Evolutionary conservation across 225 moss, liverwort and hornwort genomes (phyloP), one percentile per base, ranked within the genome.

Genomic region (Marchantia paleacea): DNA sequence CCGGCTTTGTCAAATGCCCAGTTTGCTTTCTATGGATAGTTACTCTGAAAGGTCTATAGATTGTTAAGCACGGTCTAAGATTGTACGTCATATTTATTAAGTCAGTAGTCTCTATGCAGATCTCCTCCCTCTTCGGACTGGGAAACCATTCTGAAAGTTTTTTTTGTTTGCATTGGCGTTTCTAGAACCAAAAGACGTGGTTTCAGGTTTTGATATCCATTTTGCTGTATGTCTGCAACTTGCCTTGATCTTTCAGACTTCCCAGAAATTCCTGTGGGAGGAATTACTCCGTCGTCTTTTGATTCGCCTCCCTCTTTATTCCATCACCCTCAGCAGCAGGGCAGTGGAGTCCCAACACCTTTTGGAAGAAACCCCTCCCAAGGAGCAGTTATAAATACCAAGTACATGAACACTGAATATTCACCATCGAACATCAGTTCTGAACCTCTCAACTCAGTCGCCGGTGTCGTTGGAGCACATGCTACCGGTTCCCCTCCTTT

Each of bases 241-340:
- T 66, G 75, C 30, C 15, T 79, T 71, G 55, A 53, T 83, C 74
- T 10, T 86, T 84, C 92, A 94, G 94, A 99, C 87, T 83, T 80
- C 70, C 87, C 89, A 7, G 87, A 90, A 53, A 82, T 83, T 8
- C 85, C 80, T 75, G 72, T 73, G 68, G 83, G 84, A 77, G 90
- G 89, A 78, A 95, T 89, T 51, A 86, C 92, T 69, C 88, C 92
- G 18, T 88, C 90, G 49, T 91, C 91, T 47, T 92, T 94, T 67
- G 99, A 90, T 31, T 92, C 92, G 16, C 92, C 93, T 64, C 91
- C 91, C 58, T 82, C 88, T 39, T 94, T 84, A 85, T 91, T 90
- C 70, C 88, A 86, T 80, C 87, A 87, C 72, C 79, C 83, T 18
- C 91, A 85, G 67, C 78, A 83, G 85, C 87, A 81, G 79, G 88